phyloP scores from a whole-genome alignment of 2,329 filamentous ascomycete genomes.

The Parafenestella ontariensis region DNA sequence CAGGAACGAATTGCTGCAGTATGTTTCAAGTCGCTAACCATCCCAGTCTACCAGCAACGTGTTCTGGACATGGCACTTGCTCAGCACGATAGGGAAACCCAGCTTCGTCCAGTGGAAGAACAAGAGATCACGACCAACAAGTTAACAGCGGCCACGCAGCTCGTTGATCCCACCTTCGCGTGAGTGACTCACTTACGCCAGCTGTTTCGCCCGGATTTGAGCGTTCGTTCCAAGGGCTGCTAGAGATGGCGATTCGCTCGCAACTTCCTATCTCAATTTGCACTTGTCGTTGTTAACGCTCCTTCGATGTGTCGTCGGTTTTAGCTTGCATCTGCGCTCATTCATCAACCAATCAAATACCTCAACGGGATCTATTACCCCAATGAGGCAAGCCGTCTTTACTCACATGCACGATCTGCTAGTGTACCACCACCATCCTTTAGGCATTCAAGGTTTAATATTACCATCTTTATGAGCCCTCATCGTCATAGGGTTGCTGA shows the following conservation, averaged over 20 bases:
- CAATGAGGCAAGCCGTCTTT: slow-evolving; percentile 16
- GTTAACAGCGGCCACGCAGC: slow-evolving; percentile 4
- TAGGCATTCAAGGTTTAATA: neutral
- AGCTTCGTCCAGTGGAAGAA: neutral
- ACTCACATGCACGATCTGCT: slow-evolving; percentile 6
- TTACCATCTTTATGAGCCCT: neutral
- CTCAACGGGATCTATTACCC: slow-evolving; percentile 21
- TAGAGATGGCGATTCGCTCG: slow-evolving; percentile 1
- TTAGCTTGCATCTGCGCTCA: slow-evolving; percentile 10
- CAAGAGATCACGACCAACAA: neutral
- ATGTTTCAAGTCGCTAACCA: slow-evolving; percentile 1
- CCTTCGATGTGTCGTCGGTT: slow-evolving; percentile 1
- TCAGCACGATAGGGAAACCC: slow-evolving; percentile 51
- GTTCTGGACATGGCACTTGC: slow-evolving; percentile 55
- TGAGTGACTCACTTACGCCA: slow-evolving; percentile 3
- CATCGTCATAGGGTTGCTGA: neutral
- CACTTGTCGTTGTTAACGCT: neutral
- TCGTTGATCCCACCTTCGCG: slow-evolving; percentile 24
- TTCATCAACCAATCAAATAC: slow-evolving; percentile 11
- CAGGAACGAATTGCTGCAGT: neutral
- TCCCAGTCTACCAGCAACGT: slow-evolving; percentile 50
- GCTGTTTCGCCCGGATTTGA: neutral
- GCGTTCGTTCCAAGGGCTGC: neutral
- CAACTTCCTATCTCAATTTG: neutral
- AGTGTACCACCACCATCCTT: neutral